Base-by-base conservation (phyloP, 2,329 filamentous ascomycete species). In the Coniochaeta ligniaria region DNA sequence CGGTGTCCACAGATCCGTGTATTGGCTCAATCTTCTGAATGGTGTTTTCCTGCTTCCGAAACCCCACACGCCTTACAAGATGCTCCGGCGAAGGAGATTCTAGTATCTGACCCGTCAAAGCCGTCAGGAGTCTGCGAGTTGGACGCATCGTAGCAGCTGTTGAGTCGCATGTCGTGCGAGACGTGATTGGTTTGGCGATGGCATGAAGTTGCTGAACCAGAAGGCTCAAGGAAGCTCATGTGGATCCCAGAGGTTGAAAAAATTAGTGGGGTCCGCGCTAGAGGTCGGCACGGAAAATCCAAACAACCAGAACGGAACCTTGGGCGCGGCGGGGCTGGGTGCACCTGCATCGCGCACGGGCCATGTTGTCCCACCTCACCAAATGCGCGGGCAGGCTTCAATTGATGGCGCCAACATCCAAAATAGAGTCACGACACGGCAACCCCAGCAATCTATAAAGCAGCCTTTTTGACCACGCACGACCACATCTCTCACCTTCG, bases 241-340 rank as follows among this genome's bases (percentile, higher is more conserved):
- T 28, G 47, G 47, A 28, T 52, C 45, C 45, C 20, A 22, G 6
- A 38, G 6, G 12, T 38, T 14, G 16, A 8, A n/a, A n/a, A n/a
- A n/a, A n/a, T n/a, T n/a, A 33, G 31, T 33, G 31, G 31, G 31
- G 31, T 9, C 31, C 6, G 5, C 6, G 31, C 20, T 14, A 6
- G 20, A 2, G 45, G 45, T 16, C 47, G 47, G 47, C 47, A 52
- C 47, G 47, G 47, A 52, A 52, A 52, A 52, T 52, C 47, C 47
- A 52, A 52, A 52, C 24, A 52, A 36, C n/a, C n/a, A n/a, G n/a
- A n/a, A n/a, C n/a, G n/a, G n/a, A n/a, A n/a, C 35, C n/a, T 57
- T 20, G 54, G 54, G 54, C 54, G 54, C 54, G 54, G 54, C 54
- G 54, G 54, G 54, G 54, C 54, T 57, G 54, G 54, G 28, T 57